Conservation (phyloP, 2,329 filamentous ascomycete species). For the Xylaria sp. region DNA sequence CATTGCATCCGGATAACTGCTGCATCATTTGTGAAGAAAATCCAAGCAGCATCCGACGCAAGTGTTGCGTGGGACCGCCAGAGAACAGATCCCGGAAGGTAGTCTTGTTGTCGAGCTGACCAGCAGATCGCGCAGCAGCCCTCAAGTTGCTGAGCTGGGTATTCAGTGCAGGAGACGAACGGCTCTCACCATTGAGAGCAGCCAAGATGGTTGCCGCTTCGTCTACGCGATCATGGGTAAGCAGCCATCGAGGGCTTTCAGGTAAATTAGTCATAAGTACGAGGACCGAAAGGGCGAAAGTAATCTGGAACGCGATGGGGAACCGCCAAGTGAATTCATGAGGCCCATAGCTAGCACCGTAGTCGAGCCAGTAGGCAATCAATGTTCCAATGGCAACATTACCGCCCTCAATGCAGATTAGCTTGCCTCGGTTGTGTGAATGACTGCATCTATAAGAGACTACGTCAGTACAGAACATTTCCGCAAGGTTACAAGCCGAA, state of each 20-base stretch:
- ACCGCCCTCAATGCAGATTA: conserved; percentile 67
- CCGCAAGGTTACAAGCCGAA: neutral
- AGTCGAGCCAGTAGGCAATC: conserved; percentile 57
- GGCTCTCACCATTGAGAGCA: conserved; percentile 62
- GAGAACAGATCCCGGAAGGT: conserved; percentile 62
- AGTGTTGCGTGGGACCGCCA: conserved; percentile 70
- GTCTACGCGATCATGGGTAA: conserved; percentile 58
- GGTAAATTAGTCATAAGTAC: conserved; percentile 56
- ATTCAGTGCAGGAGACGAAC: conserved; percentile 54
- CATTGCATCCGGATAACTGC: conserved; percentile 68
- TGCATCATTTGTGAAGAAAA: conserved; percentile 70
- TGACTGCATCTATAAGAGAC: conserved; percentile 47
- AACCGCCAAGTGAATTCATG: conserved; percentile 52
- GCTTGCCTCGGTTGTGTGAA: conserved; percentile 66
- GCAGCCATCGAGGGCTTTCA: conserved; percentile 64
- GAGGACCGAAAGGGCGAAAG: conserved; percentile 57
- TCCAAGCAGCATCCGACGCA: conserved; percentile 70
- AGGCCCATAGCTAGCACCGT: conserved; percentile 51
- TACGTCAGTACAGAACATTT: conserved; percentile 28
- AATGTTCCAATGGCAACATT: conserved; percentile 56
- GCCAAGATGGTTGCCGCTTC: conserved; percentile 64
- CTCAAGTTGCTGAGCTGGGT: conserved; percentile 59
- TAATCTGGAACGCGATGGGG: conserved; percentile 55
- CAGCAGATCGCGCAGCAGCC: conserved; percentile 48
- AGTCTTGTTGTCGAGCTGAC: conserved; percentile 47